Conservation (phyloP, 1,284 basidiomycete species). For the Veloboletus limbatus region DNA sequence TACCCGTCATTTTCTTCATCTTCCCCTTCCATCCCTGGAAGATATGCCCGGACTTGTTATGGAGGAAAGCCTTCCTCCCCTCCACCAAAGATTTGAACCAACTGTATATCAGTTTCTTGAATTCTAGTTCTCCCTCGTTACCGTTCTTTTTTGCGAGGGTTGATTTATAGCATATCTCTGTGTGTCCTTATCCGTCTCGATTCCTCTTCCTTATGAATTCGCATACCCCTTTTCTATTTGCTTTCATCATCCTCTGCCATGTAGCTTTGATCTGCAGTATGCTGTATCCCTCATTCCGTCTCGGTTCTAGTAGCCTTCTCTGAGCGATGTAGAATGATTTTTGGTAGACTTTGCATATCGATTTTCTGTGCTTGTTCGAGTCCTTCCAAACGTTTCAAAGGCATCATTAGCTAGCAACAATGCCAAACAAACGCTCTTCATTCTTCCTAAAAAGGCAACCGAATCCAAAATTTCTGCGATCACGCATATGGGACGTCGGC, state of each 20-base stretch:
- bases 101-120: conserved; percentile 68
- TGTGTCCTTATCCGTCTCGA: conserved; percentile 9
- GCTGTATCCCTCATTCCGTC: conserved; percentile 27
- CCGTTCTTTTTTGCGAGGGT: conserved; percentile 3
- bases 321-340: conserved; percentile 15
- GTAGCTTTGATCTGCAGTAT: conserved; percentile 32
- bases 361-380: no score
- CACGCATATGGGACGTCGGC: conserved; percentile 60
- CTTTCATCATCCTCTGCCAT: conserved; percentile 9
- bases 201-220: conserved; percentile 2
- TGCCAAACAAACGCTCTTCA: conserved; percentile 19
- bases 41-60: conserved; percentile 74
- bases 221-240: conserved; percentile 9
- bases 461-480: conserved; percentile 9
- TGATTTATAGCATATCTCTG: conserved; percentile 30
- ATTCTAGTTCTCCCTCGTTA: conserved; percentile 48
- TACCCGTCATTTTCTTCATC: conserved; percentile 76
- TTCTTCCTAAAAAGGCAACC: conserved; percentile 24
- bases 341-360: conserved; percentile 5
- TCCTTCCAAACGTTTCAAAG: no score
- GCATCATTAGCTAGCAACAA: no score
- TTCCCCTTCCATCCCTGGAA: conserved; percentile 68
- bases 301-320: conserved; percentile 4
- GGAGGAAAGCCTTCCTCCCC: conserved; percentile 54
- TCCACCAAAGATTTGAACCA: conserved; percentile 63